phyloP scores from a whole-genome alignment of 768 basidiomycete species.

The Nevesoporus exiguus region DNA sequence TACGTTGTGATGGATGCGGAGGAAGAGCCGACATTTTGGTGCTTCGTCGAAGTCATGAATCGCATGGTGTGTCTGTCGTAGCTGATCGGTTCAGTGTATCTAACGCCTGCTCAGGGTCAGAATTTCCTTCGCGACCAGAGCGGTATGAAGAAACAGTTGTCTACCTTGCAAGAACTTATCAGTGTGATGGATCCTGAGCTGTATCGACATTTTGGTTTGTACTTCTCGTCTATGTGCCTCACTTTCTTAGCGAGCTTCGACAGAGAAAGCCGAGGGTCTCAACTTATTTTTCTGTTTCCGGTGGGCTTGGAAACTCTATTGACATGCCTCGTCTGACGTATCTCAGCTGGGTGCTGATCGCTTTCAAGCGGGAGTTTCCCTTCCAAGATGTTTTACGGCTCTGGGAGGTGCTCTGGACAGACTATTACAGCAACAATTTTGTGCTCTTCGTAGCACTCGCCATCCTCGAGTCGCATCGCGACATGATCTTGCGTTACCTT shows the following conservation, averaged over 20 bases:
- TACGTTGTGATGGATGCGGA: conserved; percentile 90
- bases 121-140: conserved; percentile 97
- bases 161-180: conserved; percentile 86
- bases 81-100: background rate
- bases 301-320: conserved; percentile 39
- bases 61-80: conserved; percentile 67
- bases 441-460: conserved; percentile 94
- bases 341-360: conserved; percentile 80
- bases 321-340: background rate
- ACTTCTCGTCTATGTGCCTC: background rate
- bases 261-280: conserved; percentile 84
- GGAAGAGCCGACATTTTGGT: conserved; percentile 93
- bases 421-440: conserved; percentile 84
- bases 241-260: conserved; percentile 14
- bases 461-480: conserved; percentile 90
- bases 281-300: conserved; percentile 99
- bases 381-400: conserved; percentile 86
- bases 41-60: conserved; percentile 92
- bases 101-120: conserved; percentile 57
- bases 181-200: conserved; percentile 94
- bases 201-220: conserved; percentile 80
- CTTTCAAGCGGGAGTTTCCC: conserved; percentile 95
- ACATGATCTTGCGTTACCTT: conserved; percentile 92
- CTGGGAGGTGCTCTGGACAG: conserved; percentile 95
- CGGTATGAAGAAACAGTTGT: conserved; percentile 94